Conservation (phyloP, 108 stramenopile genomes). For the Craspedostauros australis region DNA sequence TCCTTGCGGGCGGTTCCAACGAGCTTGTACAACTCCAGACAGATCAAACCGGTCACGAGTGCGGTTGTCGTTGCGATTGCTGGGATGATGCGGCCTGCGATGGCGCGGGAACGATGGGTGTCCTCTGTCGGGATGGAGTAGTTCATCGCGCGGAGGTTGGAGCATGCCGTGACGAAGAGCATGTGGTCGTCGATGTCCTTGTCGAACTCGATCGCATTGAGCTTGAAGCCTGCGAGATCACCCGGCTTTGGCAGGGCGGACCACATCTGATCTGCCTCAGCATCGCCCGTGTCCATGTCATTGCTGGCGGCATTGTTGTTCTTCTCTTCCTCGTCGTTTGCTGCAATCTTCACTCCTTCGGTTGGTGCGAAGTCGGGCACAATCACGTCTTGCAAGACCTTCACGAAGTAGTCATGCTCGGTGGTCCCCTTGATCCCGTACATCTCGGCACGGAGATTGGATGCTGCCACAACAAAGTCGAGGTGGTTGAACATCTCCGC, state of each 20-base stretch:
- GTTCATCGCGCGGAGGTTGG: slow-evolving; percentile 94
- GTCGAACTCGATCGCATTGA: slow-evolving; percentile 93
- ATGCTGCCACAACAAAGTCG: slow-evolving; percentile 89
- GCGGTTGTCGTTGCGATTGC: slow-evolving; percentile 99
- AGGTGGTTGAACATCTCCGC: slow-evolving; percentile 90
- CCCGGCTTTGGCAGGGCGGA: slow-evolving; percentile 67
- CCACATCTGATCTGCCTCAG: slow-evolving; percentile 60
- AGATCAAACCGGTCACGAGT: slow-evolving; percentile 94
- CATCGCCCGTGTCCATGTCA: slow-evolving; percentile 38
- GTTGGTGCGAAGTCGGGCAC: slow-evolving; percentile 91
- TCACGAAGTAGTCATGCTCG: slow-evolving; percentile 71
- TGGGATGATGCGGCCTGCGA: slow-evolving; percentile 98
- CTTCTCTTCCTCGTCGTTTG: slow-evolving; percentile 89
- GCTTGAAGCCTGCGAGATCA: slow-evolving; percentile 84
- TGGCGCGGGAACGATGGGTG: slow-evolving; percentile 93
- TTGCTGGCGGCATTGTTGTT: slow-evolving; percentile 26
- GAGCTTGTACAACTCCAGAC: slow-evolving; percentile 96
- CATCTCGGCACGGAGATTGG: slow-evolving; percentile 92
- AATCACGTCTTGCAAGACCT: slow-evolving; percentile 76
- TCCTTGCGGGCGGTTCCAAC: slow-evolving; percentile 82
- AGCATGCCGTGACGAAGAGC: slow-evolving; percentile 94
- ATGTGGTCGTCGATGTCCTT: slow-evolving; percentile 98
- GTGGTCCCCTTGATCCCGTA: slow-evolving; percentile 84
- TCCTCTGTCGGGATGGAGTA: slow-evolving; percentile 97
- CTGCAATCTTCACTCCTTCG: slow-evolving; percentile 96